These are phyloP conservation scores for Fusarium redolens DNA, from an alignment of 2,329 filamentous ascomycete species.

Conservation along the genomic window DNA sequence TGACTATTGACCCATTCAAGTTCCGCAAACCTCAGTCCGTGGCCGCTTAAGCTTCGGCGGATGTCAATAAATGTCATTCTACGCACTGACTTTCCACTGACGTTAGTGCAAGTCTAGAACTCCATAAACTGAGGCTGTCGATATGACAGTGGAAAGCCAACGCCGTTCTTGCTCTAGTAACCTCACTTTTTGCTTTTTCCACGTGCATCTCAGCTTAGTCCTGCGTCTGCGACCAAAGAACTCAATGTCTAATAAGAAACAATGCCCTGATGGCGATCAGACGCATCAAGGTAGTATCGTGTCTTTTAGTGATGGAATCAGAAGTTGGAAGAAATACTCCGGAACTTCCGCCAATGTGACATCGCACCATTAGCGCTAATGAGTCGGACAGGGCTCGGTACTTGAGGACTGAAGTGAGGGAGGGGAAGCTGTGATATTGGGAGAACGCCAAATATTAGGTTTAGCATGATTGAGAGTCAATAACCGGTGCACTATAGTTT, in stretches of 20 bases:
- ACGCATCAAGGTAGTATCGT: not conserved
- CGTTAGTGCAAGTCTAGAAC: not conserved
- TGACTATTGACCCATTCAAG: not conserved
- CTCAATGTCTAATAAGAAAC: not conserved
- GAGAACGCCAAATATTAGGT: not conserved
- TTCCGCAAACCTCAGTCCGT: not conserved
- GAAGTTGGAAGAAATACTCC: not conserved
- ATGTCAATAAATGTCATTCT: not conserved
- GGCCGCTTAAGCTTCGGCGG: not conserved
- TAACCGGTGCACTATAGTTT: not conserved
- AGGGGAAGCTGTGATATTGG: not conserved
- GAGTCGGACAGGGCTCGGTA: not conserved
- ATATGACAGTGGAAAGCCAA: not conserved
- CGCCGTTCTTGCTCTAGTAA: not conserved
- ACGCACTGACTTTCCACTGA: not conserved
- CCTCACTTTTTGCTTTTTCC: not conserved
- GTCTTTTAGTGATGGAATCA: not conserved
- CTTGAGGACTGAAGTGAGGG: not conserved
- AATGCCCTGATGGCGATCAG: not conserved
- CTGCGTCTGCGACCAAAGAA: not conserved
- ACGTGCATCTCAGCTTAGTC: not conserved
- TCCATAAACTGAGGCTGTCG: not conserved
- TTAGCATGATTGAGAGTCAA: not conserved
- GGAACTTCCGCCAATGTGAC: not conserved
- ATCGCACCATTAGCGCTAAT: not conserved